phyloP scores from a whole-genome alignment of 1,284 basidiomycete genomes.

The Trichosporon ovoides region DNA sequence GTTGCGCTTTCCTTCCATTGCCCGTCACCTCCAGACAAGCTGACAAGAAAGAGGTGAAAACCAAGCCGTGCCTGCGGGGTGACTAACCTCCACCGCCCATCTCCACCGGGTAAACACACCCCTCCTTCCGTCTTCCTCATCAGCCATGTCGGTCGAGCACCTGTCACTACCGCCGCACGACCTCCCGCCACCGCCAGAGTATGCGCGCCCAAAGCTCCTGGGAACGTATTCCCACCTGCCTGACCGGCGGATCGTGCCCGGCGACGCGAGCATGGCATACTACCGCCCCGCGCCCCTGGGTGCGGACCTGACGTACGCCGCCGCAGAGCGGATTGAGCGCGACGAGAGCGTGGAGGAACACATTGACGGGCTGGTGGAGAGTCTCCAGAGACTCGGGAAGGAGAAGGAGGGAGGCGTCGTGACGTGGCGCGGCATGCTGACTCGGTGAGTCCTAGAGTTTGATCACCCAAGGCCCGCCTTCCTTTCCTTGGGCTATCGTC shows the following conservation, averaged over 20 bases:
- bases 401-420: slow-evolving; percentile 62
- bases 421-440: slow-evolving; percentile 66
- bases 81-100: slow-evolving; percentile 2
- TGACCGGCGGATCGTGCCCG: slow-evolving; percentile 32
- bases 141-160: slow-evolving; percentile 4
- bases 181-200: slow-evolving; percentile 27
- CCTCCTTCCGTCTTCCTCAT: background rate
- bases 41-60: too few species aligned
- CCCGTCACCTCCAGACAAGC: too few species aligned
- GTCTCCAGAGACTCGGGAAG: slow-evolving; percentile 44
- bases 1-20: too few species aligned
- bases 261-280: slow-evolving; percentile 43
- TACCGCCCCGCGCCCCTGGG: slow-evolving; percentile 33
- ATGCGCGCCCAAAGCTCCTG: slow-evolving; percentile 35
- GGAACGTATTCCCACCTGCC: slow-evolving; percentile 46
- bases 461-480: too few species aligned
- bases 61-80: too few species aligned
- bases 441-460: too few species aligned
- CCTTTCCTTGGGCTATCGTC: too few species aligned
- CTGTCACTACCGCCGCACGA: slow-evolving; percentile 12
- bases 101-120: background rate
- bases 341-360: slow-evolving; percentile 61
- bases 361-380: slow-evolving; percentile 59
- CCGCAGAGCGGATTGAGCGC: slow-evolving; percentile 37
- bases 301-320: slow-evolving; percentile 40